A percentile compares a stretch with the other conserved stretches of the same genome.
Conservation (phyloP, 176 grass and related monocot genomes). For the Areca catechu region DNA sequence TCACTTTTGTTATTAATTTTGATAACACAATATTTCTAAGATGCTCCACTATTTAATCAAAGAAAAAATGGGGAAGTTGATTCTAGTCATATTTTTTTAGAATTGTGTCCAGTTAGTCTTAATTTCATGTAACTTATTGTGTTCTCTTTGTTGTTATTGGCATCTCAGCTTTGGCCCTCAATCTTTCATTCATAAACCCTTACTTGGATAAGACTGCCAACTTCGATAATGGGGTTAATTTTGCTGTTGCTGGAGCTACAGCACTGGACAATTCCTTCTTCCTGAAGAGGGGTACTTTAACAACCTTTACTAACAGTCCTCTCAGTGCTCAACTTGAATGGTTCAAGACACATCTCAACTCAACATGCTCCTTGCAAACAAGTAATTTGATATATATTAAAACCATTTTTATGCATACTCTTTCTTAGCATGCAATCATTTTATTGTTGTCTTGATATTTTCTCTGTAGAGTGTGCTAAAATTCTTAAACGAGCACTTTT, state of each 20-base stretch:
- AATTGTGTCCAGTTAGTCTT: too few relatives aligned
- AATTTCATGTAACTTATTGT: too few relatives aligned
- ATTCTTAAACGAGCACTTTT: constrained; percentile 53
- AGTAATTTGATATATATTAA: constrained; percentile 15
- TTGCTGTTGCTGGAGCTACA: constrained; percentile 81
- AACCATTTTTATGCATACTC: too few relatives aligned
- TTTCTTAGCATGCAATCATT: too few relatives aligned
- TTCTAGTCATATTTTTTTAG: too few relatives aligned
- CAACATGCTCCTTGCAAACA: constrained; percentile 43
- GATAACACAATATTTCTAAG: too few relatives aligned
- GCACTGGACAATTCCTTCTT: constrained; percentile 47
- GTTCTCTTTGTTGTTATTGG: neutral
- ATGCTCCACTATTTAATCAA: too few relatives aligned
- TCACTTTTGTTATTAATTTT: too few relatives aligned
- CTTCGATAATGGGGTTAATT: constrained; percentile 64
- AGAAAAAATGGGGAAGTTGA: too few relatives aligned
- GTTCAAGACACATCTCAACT: constrained; percentile 68
- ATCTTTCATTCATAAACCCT: constrained; percentile 57
- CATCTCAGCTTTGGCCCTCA: constrained; percentile 53
- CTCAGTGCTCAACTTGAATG: constrained; percentile 68
- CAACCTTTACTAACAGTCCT: constrained; percentile 42
- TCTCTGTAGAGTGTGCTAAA: constrained; percentile 33
- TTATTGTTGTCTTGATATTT: neutral
- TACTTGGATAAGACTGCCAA: constrained; percentile 57
- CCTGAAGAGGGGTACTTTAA: constrained; percentile 26